Base-by-base conservation (phyloP, 768 basidiomycete species). In the Termitomyces sp. region DNA sequence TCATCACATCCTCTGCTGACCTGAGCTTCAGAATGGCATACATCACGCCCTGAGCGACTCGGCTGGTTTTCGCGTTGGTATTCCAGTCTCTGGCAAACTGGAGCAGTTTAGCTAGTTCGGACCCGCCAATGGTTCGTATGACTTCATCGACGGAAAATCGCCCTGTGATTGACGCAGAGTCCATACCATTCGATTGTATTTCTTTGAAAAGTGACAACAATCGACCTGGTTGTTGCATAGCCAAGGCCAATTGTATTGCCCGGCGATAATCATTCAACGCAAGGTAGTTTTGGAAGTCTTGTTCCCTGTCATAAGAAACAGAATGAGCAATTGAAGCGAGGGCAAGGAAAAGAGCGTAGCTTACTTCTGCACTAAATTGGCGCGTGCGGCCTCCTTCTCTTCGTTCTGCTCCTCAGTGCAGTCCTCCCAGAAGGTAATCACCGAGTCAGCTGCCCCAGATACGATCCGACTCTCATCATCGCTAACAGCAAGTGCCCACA, bases 341-440 rank as follows among this genome's bases (percentile, higher is more conserved):
- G 15, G n/a, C 5, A 45, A 17, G 19, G 23, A 11, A 8, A 3
- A 37, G n/a, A 35, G 40, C 19, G 44, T 44, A 26, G 76, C 89
- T 65, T 66, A 95, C 96, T 89, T 91, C 62, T 91, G 78, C 45
- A 92, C 90, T 59, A 85, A 70, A 54, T 89, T 82, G 12, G 83
- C 82, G 23, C 91, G 81, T 64, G 87, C 83, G 5, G 77, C 71
- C 64, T 89, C 87, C 66, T 85, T 88, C 68, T 92, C 87, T 38
- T 75, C 73, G 62, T 89, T 86, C 59, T 90, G 79, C 61, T 90
- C 86, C 67, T 89, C 90, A 0, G 95, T 97, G 60, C 88, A 91
- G 69, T 98, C 96, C 71, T 91, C 79, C 97, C 97, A 98, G 67
- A 99, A 89, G 3, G 93, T 98, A 57, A 97, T 83, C 9, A 97